Percentiles rank a stretch among this genome's conserved stretches.
Evolutionary conservation across 2,329 filamentous ascomycete genomes (phyloP).

Genomic region (Dryadomyces quercus-mongolicae): DNA sequence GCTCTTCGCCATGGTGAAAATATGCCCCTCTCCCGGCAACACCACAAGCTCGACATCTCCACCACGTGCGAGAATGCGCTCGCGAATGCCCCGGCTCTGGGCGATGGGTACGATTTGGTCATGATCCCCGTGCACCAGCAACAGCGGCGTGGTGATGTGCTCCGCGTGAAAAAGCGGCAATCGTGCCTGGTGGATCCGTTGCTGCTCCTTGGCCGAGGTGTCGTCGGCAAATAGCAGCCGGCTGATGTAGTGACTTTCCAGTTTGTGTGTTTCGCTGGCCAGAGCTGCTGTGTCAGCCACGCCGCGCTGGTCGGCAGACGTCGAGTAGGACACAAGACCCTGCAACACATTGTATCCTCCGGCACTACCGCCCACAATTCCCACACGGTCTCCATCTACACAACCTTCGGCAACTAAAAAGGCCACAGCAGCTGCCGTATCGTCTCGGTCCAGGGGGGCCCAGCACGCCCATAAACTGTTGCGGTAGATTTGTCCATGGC

Average conservation of each 20-base stretch:
- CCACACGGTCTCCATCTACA: conserved; percentile 6
- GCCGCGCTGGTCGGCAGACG: conserved; percentile 19
- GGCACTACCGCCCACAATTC: conserved; percentile 29
- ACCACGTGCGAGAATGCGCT: conserved; percentile 26
- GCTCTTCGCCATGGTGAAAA: conserved; percentile 29
- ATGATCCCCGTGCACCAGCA: conserved; percentile 42
- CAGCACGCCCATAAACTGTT: conserved; percentile 34
- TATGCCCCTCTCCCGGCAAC: conserved; percentile 38
- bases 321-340: conserved; percentile 31
- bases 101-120: conserved; percentile 47
- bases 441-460: conserved; percentile 38
- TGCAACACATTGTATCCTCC: conserved; percentile 43
- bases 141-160: conserved; percentile 34
- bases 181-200: conserved; percentile 27
- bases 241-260: conserved; percentile 40
- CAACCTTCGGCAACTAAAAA: conserved; percentile 22
- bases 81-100: conserved; percentile 41
- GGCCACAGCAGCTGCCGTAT: conserved; percentile 32
- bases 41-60: conserved; percentile 34
- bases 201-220: conserved; percentile 24
- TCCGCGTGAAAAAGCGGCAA: conserved; percentile 36
- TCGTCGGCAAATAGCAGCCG: conserved; percentile 25
- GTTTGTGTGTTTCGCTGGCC: conserved; percentile 37
- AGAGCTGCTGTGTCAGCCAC: conserved; percentile 37
- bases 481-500: conserved; percentile 37